Evolutionary conservation across 805 yeast species (phyloP).

Genomic region (Yarrowia porcina): DNA sequence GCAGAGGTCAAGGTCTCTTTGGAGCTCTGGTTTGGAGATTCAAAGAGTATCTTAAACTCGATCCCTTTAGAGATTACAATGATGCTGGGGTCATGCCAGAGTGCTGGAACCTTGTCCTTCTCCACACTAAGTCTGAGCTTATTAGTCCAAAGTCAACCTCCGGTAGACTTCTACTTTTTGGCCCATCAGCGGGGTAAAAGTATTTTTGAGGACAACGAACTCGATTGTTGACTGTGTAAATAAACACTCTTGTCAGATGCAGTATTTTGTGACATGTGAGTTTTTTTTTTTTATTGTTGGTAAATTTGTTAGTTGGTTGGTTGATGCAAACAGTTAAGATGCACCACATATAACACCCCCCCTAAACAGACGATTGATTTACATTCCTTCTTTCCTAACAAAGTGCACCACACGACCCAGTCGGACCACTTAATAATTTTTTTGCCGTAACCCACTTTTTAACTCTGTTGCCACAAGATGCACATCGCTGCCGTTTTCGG

Average conservation of each 20-base stretch:
- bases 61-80: neutral
- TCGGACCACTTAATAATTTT: slow-evolving; percentile 5
- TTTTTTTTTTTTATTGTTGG: too few species aligned
- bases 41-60: neutral
- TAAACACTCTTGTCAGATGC: neutral
- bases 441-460: neutral
- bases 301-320: too few species aligned
- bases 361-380: neutral
- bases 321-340: too few species aligned
- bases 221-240: neutral
- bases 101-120: slow-evolving; percentile 24
- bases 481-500: slow-evolving; percentile 2
- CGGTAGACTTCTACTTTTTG: neutral
- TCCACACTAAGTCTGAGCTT: slow-evolving; percentile 23
- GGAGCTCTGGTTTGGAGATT: neutral
- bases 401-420: slow-evolving; percentile 4
- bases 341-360: neutral
- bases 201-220: neutral
- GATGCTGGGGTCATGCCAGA: slow-evolving; percentile 15
- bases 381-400: slow-evolving; percentile 1
- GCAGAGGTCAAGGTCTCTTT: neutral
- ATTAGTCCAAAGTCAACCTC: neutral
- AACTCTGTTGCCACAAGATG: slow-evolving; percentile 3
- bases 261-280: too few species aligned
- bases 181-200: slow-evolving; percentile 1